These are phyloP conservation scores for Bipolaris cookei DNA, from an alignment of 2,329 filamentous ascomycete species.

Conservation along the genomic window DNA sequence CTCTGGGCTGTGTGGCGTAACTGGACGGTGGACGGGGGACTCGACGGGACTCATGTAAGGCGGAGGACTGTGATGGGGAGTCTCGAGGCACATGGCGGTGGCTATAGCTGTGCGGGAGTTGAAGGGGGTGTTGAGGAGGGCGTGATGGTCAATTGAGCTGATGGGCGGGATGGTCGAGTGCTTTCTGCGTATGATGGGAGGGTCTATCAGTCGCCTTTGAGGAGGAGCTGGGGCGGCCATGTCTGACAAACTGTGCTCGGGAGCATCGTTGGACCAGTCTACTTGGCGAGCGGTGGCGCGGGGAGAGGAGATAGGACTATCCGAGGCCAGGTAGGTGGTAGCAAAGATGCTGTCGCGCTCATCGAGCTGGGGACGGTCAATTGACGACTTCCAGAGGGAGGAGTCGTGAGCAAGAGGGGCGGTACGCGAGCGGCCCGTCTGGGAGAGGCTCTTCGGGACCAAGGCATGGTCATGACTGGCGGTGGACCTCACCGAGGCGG, in stretches of 20 bases:
- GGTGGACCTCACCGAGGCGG: constrained; percentile 50
- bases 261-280: constrained; percentile 36
- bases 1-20: constrained; percentile 36
- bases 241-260: constrained; percentile 32
- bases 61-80: constrained; percentile 39
- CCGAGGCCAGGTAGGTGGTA: constrained; percentile 63
- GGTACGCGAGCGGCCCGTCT: constrained; percentile 49
- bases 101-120: constrained; percentile 32
- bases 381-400: constrained; percentile 45
- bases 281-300: constrained; percentile 37
- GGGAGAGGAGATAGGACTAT: constrained; percentile 53
- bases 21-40: constrained; percentile 43
- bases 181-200: constrained; percentile 42
- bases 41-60: constrained; percentile 49
- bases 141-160: constrained; percentile 40
- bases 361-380: constrained; percentile 60
- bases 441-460: constrained; percentile 45
- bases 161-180: constrained; percentile 32
- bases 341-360: constrained; percentile 70
- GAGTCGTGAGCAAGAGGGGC: constrained; percentile 43
- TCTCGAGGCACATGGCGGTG: constrained; percentile 30
- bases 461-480: constrained; percentile 25
- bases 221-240: constrained; percentile 41
- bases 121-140: constrained; percentile 43
- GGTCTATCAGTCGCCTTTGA: constrained; percentile 43